Evolutionary conservation across 345 rosid genomes (phyloP), one percentile per base, ranked within the genome.

Genomic region (Orychophragmus violaceus): DNA sequence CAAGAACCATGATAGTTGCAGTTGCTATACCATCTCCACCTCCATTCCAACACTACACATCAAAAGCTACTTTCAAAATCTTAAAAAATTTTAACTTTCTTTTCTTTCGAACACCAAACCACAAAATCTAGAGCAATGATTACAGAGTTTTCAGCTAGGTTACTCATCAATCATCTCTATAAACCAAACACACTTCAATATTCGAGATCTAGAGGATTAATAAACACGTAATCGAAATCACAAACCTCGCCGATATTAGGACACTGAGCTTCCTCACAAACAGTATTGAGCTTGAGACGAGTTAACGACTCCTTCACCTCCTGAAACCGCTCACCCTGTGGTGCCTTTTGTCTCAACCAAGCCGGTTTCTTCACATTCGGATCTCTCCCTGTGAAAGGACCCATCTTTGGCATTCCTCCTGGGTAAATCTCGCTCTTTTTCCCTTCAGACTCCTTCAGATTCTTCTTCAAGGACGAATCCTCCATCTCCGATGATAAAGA

Each of bases 251-350:
- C 97, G 30, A 91, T 89, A 73, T 95, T 95, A 53, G 99, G 97
- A 74, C 99, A 90, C 70, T 90, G 99, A 29, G 99, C 99, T 74
- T 94, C 99, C 54, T 90, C 92, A 45, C 99, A 94, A 17, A 94
- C 99, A 64, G 97, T 90, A 28, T 87, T 87, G 64, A 95, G 97
- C n/a, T 84, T 91, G 62, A 91, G 81, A 41, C 80, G 76, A 30
- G 99, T 85, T 5, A 91, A 76, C 7, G 95, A 81, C 3, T 83
- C 78, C 52, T 95, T 95, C 22, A 95, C 95, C 57, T 89, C 83
- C 18, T 83, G 83, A 71, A 80, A 95, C 78, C 77, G 82, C 51
- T 78, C 85, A 0, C 97, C 99, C 62, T 87, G 93, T 6, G 97
- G 96, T 32, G 97, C 99, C 72, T 71, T 89, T 77, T 95, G 96